Evolutionary conservation across 345 rosid species (phyloP), one percentile per base, ranked within the genome.

Genomic region (Kandelia obovata): DNA sequence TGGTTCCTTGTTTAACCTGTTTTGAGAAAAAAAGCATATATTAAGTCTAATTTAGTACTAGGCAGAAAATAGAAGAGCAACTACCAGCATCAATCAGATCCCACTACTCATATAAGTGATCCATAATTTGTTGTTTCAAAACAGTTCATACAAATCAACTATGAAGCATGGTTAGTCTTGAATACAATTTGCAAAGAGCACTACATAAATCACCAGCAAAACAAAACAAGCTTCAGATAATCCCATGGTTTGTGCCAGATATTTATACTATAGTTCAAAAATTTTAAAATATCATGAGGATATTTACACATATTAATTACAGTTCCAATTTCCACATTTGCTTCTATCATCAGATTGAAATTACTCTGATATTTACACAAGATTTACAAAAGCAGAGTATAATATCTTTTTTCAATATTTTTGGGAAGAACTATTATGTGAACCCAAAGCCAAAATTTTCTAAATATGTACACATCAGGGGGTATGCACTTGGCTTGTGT

Each of bases 1-100:
- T 32, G 98, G 99, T 77, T 95, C 89, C 87, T 95, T 95, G 87
- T 95, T 95, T 84, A 95, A 86, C 85, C 99, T 95, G 82, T 46
- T 63, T 58, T 16, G 51, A 77, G 20, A 46, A 78, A 67, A 60
- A 6, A 31, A 66, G 61, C 26, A 53, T 23, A 52, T 43, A 70
- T 2, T 5, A 69, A 43, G 17, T 43, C n/a, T 25, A 31, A 66
- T 17, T 26, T 5, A 76, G 59, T 8, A 1, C 4, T 23, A 23
- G 15, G 59, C 16, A 5, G 16, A 53, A 53, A 53, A 26, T 21
- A 25, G 25, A 55, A 23, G 5, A 55, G 59, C 28, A 26, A 26
- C 27, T 9, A 23, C 17, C 59, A 55, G 28, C 15, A 11, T 43
- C 1, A 43, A 43, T 43, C 49, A 43, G 49, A 43, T 43, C 49